Percentiles rank a stretch among this genome's conserved stretches.
Conservation (phyloP, 495 filamentous ascomycete species). For the Tuber melanosporum region DNA sequence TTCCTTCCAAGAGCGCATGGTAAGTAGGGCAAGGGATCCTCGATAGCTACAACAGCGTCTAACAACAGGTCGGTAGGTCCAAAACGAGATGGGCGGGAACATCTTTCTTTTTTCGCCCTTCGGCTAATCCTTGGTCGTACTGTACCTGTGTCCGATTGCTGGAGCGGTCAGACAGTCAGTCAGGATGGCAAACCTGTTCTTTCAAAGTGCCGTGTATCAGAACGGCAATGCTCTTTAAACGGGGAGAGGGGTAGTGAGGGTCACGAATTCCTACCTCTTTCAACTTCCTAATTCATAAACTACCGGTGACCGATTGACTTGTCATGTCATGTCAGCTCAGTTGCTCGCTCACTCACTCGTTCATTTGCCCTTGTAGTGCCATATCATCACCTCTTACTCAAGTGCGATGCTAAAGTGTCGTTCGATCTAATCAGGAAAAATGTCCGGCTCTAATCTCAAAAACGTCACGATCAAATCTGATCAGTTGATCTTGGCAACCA, state of each 20-base stretch:
- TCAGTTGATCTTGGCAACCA: too few species aligned
- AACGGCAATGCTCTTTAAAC: not conserved
- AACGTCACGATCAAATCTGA: too few species aligned
- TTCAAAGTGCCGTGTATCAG: not conserved
- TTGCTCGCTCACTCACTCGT: not conserved
- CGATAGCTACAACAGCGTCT: not conserved
- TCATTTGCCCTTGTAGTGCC: not conserved
- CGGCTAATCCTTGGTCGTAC: not conserved
- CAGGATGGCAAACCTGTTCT: not conserved
- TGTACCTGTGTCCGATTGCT: not conserved
- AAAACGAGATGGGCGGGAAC: not conserved
- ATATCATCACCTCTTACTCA: not conserved
- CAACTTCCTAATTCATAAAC: not conserved
- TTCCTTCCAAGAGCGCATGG: not conserved
- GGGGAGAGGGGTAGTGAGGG: not conserved
- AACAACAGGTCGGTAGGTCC: not conserved
- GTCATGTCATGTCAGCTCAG: not conserved
- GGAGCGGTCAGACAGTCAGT: not conserved
- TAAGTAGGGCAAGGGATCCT: not conserved
- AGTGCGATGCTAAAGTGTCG: not conserved
- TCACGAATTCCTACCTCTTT: not conserved
- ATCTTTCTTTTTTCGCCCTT: not conserved
- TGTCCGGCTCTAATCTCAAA: too few species aligned
- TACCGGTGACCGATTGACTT: not conserved
- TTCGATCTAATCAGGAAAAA: too few species aligned